Conservation (phyloP, 106 monocot species). For the Cymbidium sinense region DNA sequence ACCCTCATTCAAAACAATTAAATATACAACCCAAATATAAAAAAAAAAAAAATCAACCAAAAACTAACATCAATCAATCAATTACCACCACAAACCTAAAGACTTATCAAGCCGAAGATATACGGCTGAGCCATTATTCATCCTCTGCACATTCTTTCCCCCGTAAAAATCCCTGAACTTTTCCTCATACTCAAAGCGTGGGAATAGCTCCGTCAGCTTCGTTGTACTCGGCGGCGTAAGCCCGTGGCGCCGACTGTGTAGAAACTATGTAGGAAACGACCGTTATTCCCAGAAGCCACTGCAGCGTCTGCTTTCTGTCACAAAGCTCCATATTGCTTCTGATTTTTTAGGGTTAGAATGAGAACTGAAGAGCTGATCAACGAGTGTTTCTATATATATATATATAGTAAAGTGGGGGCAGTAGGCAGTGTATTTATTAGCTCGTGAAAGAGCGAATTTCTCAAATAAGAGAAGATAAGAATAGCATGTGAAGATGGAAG, state of each 20-base stretch:
- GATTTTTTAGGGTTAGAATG: neutral
- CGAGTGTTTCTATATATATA: neutral
- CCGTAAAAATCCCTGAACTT: constrained; percentile 20
- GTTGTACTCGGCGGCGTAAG: constrained; percentile 5
- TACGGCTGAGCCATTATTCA: constrained; percentile 18
- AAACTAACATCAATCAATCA: no score
- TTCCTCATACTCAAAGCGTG: constrained; percentile 9
- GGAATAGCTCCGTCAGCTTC: constrained; percentile 19
- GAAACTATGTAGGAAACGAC: neutral
- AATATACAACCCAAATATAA: no score
- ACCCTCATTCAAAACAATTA: no score
- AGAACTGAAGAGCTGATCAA: neutral
- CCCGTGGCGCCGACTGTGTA: constrained; percentile 9
- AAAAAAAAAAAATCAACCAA: no score
- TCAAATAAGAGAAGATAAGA: neutral
- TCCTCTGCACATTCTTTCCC: constrained; percentile 15
- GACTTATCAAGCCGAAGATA: constrained; percentile 19
- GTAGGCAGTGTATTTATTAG: no score
- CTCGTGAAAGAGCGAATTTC: neutral
- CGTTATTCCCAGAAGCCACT: neutral
- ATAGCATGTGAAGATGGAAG: neutral
- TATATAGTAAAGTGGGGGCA: neutral
- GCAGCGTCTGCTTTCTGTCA: neutral
- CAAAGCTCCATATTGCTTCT: neutral
- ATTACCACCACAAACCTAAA: constrained; percentile 7